phyloP scores from a whole-genome alignment of 495 filamentous ascomycete species.

The Coniosporium apollinis region DNA sequence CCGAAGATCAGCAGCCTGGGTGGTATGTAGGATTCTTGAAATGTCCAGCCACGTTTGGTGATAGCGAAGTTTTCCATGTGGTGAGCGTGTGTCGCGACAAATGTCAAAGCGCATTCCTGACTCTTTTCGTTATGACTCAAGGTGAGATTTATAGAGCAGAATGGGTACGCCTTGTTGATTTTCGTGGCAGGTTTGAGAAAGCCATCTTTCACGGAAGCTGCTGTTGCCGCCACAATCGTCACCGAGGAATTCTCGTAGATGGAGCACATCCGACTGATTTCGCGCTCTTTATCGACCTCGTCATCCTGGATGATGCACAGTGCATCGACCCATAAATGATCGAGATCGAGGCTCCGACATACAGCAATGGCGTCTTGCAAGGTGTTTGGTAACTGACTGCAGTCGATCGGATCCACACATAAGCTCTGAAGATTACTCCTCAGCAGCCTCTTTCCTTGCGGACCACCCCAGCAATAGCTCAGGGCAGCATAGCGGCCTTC shows the following conservation, averaged over 20 bases:
- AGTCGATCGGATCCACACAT: neutral
- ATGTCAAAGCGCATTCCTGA: too few relatives aligned
- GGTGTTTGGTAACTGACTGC: conserved; percentile 1
- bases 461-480: conserved; percentile 10
- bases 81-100: too few relatives aligned
- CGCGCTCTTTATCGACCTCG: neutral
- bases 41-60: too few relatives aligned
- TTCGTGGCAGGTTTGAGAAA: too few relatives aligned
- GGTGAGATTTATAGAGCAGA: too few relatives aligned
- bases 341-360: conserved; percentile 1
- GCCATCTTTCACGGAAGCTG: too few relatives aligned
- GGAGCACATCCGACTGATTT: neutral
- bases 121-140: too few relatives aligned
- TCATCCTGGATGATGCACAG: conserved; percentile 13
- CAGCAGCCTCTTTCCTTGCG: neutral
- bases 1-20: too few relatives aligned
- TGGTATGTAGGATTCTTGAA: too few relatives aligned
- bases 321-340: conserved; percentile 11
- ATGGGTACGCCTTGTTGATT: too few relatives aligned
- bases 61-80: too few relatives aligned
- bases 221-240: neutral
- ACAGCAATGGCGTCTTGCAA: conserved; percentile 7
- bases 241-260: neutral
- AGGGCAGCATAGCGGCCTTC: conserved; percentile 5
- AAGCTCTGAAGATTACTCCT: neutral